A percentile compares a stretch with the other conserved stretches of the same genome.
These are phyloP conservation scores for Casuarina glauca DNA, from an alignment of 306 rosid genomes.

Conservation along the genomic window DNA sequence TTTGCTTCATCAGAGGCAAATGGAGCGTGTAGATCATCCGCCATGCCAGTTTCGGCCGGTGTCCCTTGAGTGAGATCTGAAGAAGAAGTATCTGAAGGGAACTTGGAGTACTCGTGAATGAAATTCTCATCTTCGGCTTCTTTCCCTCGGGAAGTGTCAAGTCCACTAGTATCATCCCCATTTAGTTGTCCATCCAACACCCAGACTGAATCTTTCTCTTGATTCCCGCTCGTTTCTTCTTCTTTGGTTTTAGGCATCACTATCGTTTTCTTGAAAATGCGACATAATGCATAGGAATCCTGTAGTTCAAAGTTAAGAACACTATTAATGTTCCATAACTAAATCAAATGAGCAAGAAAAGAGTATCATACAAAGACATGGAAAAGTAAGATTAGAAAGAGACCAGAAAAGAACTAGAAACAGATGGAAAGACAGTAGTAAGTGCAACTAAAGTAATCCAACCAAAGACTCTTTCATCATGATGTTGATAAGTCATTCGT, in stretches of 20 bases:
- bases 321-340: conserved; percentile 5
- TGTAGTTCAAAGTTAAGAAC: conserved; percentile 25
- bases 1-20: conserved; percentile 86
- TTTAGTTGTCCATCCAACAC: conserved; percentile 35
- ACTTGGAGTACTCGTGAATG: conserved; percentile 41
- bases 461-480: conserved; percentile 56
- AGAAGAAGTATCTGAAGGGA: conserved; percentile 73
- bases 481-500: conserved; percentile 49
- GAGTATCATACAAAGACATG: conserved; percentile 26
- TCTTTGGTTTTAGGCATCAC: conserved; percentile 47
- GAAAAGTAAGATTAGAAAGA: conserved; percentile 36
- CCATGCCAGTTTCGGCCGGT: conserved; percentile 51
- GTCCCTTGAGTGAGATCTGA: conserved; percentile 96
- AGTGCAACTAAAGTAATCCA: conserved; percentile 48
- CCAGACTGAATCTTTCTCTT: conserved; percentile 33
- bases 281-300: conserved; percentile 95
- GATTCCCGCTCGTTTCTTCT: conserved; percentile 15
- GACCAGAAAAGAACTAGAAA: conserved; percentile 29
- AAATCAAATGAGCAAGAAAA: conserved; percentile 17
- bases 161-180: conserved; percentile 49
- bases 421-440: conserved; percentile 40
- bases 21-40: conserved; percentile 68
- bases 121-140: conserved; percentile 46
- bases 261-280: conserved; percentile 77
- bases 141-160: conserved; percentile 48